phyloP scores from a whole-genome alignment of 208 protist genomes.

The Herpetomonas samuelpessoai region DNA sequence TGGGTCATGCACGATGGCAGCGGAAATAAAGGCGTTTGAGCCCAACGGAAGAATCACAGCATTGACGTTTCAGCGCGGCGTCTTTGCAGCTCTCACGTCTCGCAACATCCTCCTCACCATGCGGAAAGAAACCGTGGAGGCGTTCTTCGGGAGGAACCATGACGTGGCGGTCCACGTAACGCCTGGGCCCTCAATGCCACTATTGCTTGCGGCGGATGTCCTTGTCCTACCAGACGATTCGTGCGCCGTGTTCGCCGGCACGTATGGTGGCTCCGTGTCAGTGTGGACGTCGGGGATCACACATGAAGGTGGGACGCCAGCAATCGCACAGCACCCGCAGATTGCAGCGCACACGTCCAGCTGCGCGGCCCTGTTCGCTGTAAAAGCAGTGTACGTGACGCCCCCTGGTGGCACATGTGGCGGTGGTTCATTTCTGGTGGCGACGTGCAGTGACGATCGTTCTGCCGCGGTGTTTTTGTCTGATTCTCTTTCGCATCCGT shows the following conservation, averaged over 20 bases:
- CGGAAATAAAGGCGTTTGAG: too few relatives aligned
- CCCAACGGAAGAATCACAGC: neutral
- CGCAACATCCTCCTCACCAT: neutral
- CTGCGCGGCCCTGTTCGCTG: conserved; percentile 66
- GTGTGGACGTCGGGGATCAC: too few relatives aligned
- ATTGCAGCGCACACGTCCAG: conserved; percentile 42
- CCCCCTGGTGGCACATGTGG: neutral
- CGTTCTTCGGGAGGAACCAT: too few relatives aligned
- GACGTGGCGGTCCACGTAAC: neutral
- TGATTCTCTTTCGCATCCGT: neutral
- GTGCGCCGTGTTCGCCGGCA: conserved; percentile 39
- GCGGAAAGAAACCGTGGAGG: too few relatives aligned
- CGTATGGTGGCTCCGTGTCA: conserved; percentile 52
- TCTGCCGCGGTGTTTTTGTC: conserved; percentile 39
- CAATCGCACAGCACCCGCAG: conserved; percentile 1
- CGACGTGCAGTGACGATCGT: conserved; percentile 80
- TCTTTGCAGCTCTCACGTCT: neutral
- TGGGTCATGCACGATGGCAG: too few relatives aligned
- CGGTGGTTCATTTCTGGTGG: conserved; percentile 12
- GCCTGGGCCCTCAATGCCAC: conserved; percentile 26
- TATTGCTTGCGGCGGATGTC: conserved; percentile 46
- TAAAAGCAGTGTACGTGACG: conserved; percentile 12
- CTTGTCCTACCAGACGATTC: conserved; percentile 6
- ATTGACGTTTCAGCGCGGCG: neutral
- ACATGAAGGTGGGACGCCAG: too few relatives aligned